Base-by-base conservation (phyloP, 192 early-diverging fungal species). In the Phycomyces blakesleeanus region DNA sequence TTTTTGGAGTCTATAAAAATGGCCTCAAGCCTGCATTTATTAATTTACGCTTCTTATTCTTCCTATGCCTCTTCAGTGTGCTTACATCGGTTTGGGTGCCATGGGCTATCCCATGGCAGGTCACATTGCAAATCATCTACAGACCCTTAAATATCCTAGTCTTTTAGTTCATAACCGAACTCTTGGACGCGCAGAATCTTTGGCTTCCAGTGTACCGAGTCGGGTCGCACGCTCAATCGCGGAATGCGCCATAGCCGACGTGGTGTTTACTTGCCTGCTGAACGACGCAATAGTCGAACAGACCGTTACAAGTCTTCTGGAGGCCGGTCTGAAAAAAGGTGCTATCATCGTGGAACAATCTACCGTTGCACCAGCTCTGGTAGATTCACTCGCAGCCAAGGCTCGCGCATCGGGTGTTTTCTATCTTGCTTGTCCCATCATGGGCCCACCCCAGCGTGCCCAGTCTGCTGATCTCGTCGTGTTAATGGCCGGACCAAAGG, bases 111-210 rank as follows among this genome's bases (percentile, higher is more conserved):
- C 74, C 10, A 89, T 89, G 78, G 74, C 68, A n/a, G 49, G 59
- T 27, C 59, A 57, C 7, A 69, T 69, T 7, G 53, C 67, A 21
- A 50, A 69, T 26, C 24, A 51, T 4, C 27, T 69, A 1, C 18
- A 64, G 39, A 39, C 60, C 9, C 41, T 68, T 9, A 55, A 61
- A 8, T 67, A 69, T 10, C 56, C 72, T 10, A 44, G 72, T 21
- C 61, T 86, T 3, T 71, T 82, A 0, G 86, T 87, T 18, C 85
- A 83, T 66, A 91, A 91, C 73, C 87, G 89, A 38, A 81, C 84
- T 3, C 25, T 24, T 1, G 50, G 68, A 34, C 85, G 84, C 62
- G 73, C 80, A 39, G 64, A 68, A 5, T 40, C 54, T 0, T 47
- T 89, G 8, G 29, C 24, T 38, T 26, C 38, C 4, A 29, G 27